phyloP scores from a whole-genome alignment of 2,329 filamentous ascomycete species.

The Pseudocercospora cruenta region DNA sequence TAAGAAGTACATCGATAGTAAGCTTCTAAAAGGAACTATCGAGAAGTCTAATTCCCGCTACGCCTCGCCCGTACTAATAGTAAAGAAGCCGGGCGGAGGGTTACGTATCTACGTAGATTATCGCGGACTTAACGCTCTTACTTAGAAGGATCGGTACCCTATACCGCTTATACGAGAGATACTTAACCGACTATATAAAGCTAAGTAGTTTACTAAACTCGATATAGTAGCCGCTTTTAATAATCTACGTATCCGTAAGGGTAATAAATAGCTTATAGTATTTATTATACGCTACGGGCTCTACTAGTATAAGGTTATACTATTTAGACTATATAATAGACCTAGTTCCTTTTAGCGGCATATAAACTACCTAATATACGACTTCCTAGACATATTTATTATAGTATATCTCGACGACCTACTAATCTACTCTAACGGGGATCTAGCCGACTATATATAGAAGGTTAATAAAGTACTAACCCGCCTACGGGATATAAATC shows the following conservation, averaged over 20 bases:
- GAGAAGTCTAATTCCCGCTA: too few relatives aligned
- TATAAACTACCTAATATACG: constrained; percentile 31
- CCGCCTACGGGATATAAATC: too few relatives aligned
- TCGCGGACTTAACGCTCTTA: too few relatives aligned
- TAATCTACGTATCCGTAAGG: not conserved
- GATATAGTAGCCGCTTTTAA: not conserved
- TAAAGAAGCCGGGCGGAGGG: too few relatives aligned
- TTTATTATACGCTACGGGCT: not conserved
- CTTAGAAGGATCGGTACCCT: not conserved
- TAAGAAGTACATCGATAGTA: too few relatives aligned
- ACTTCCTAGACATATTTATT: constrained; percentile 30
- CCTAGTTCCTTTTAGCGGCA: constrained; percentile 12
- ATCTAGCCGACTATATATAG: too few relatives aligned
- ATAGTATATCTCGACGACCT: constrained; percentile 33
- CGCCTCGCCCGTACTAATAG: too few relatives aligned
- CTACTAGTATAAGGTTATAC: not conserved
- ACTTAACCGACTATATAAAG: too few relatives aligned
- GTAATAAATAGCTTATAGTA: not conserved
- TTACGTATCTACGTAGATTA: too few relatives aligned
- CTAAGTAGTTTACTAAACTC: not conserved
- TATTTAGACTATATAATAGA: not conserved
- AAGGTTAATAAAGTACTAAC: too few relatives aligned
- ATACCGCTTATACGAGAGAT: not conserved
- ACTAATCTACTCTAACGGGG: too few relatives aligned
- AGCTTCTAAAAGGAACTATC: too few relatives aligned